These are phyloP conservation scores for Aspergillus amoenus DNA, from an alignment of 2,329 filamentous ascomycete species.

Conservation along the genomic window DNA sequence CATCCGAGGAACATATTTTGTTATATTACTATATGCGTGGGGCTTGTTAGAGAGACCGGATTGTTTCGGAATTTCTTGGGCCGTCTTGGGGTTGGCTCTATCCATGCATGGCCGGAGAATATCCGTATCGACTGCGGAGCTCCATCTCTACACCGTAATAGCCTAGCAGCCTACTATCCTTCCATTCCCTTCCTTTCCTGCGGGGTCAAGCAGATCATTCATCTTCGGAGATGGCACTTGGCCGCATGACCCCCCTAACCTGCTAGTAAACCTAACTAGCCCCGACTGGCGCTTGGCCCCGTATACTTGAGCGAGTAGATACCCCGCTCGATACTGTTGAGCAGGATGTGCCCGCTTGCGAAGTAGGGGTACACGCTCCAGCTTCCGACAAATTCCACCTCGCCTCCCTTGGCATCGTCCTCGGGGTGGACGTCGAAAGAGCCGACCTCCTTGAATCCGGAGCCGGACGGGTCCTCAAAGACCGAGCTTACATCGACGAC, in stretches of 20 bases:
- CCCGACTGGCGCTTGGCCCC: neutral
- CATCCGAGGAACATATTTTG: too few species aligned
- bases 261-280: neutral
- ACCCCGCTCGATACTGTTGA: slow-evolving; percentile 21
- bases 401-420: slow-evolving; percentile 14
- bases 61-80: neutral
- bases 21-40: too few species aligned
- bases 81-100: neutral
- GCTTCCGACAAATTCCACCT: slow-evolving; percentile 17
- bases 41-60: neutral
- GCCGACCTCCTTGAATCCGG: slow-evolving; percentile 16
- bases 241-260: neutral
- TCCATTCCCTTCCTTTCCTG: too few species aligned
- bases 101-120: too few species aligned
- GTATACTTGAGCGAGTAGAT: slow-evolving; percentile 22
- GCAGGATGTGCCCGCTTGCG: slow-evolving; percentile 13
- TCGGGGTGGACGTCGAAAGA: slow-evolving; percentile 19
- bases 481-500: slow-evolving; percentile 19
- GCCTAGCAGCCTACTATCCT: too few species aligned
- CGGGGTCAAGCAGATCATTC: too few species aligned
- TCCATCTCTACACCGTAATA: too few species aligned
- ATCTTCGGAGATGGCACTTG: neutral
- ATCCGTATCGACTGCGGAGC: too few species aligned
- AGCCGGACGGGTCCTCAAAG: slow-evolving; percentile 14
- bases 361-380: slow-evolving; percentile 24